Base-by-base conservation (phyloP, 306 rosid species). In the Cicer yamashitae region DNA sequence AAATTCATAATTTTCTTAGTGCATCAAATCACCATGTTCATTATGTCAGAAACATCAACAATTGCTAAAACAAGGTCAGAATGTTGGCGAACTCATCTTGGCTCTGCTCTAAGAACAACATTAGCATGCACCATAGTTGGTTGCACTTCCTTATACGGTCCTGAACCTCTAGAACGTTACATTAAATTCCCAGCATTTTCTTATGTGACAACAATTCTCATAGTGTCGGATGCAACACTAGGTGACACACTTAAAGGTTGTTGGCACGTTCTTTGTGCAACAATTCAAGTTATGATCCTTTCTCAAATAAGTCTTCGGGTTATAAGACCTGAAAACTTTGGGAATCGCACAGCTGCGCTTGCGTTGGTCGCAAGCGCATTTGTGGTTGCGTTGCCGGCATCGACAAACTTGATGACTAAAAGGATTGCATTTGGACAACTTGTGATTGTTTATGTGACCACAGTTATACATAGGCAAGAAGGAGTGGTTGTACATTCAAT, bases 101-200 rank as follows among this genome's bases (percentile, higher is more conserved):
- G 77, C 15, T 84, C 83, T 0, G 96, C 96, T 1, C 82, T 93
- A 0, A 73, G 97, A 6, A 82, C 97, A 0, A 82, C 88, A 41
- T 37, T 91, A 10, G 96, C 98, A 3, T 93, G 98, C 85, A 66
- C 67, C 87, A 78, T 91, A 69, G 89, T 88, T 0, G 89, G 87
- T 9, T 82, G 77, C 83, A 75, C 88, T 58, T 60, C 84, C 25
- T 62, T 91, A 45, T 86, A 88, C 25, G 81, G 89, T 22, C 96
- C 98, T 0, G 66, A 18, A 5, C 70, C 73, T 0, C 45, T 89
- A n/a, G 78, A 60, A 15, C 58, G 44, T 7, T 72, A 88, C 54
- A 38, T 93, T 7, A 12, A 89, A 1, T 93, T 78, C 79, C 84
- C 96, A 0, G 82, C 98, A 2, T 88, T 79, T 76, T 84, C 91